Percentiles rank a stretch among this genome's conserved stretches.
phyloP scores from a whole-genome alignment of 2,329 filamentous ascomycete species.

The Nemania sp. region DNA sequence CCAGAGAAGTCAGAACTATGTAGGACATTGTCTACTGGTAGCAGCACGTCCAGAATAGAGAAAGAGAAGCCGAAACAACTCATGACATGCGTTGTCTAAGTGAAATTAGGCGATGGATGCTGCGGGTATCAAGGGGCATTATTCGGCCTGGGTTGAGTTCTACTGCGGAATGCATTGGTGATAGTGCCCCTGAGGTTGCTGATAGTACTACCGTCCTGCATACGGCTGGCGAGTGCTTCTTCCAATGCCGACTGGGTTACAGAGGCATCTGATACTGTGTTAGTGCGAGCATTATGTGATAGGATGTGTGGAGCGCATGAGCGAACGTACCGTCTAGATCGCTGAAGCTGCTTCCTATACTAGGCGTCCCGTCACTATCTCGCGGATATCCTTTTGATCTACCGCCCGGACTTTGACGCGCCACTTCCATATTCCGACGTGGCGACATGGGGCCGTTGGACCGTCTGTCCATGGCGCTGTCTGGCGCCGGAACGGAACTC shows the following conservation, averaged over 20 bases:
- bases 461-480: conserved; percentile 40
- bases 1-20: too few relatives aligned
- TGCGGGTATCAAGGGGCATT: conserved; percentile 7
- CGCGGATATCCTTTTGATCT: conserved; percentile 56
- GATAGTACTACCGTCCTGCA: conserved; percentile 62
- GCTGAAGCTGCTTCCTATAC: conserved; percentile 85
- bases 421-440: conserved; percentile 61
- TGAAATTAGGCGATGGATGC: neutral
- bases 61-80: neutral
- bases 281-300: conserved; percentile 11
- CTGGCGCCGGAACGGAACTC: conserved; percentile 50
- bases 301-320: conserved; percentile 6
- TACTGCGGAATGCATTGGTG: conserved; percentile 66
- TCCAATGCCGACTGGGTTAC: conserved; percentile 81
- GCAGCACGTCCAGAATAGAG: neutral
- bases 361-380: conserved; percentile 74
- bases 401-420: conserved; percentile 55
- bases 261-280: conserved; percentile 64
- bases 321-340: conserved; percentile 76
- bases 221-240: conserved; percentile 74
- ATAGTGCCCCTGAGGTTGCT: conserved; percentile 69
- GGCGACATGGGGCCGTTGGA: conserved; percentile 57
- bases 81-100: neutral
- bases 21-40: too few relatives aligned
- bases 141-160: conserved; percentile 50